Base-by-base conservation (phyloP, 1,284 basidiomycete species). In the Fistulina hepatica region DNA sequence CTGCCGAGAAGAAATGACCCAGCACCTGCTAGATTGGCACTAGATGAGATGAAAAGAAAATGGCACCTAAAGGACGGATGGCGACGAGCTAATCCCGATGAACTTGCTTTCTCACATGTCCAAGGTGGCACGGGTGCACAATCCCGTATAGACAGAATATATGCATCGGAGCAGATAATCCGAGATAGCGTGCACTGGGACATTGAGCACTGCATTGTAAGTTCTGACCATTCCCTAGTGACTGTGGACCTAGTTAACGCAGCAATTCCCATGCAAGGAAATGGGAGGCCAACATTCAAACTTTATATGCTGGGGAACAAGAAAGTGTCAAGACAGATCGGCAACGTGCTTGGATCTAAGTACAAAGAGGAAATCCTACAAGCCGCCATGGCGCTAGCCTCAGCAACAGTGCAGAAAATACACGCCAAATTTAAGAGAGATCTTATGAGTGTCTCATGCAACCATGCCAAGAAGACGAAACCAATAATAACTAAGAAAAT, bases 401-500 rank as follows among this genome's bases (percentile, higher is more conserved):
- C n/a, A n/a, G n/a, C n/a, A n/a, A n/a, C n/a, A n/a, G n/a, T n/a
- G n/a, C n/a, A n/a, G n/a, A n/a, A n/a, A n/a, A n/a, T n/a, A n/a
- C n/a, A n/a, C n/a, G n/a, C n/a, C n/a, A n/a, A n/a, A n/a, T n/a
- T n/a, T n/a, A n/a, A n/a, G n/a, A n/a, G n/a, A n/a, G n/a, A n/a
- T n/a, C n/a, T n/a, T n/a, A n/a, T n/a, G n/a, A n/a, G n/a, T n/a
- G n/a, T n/a, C n/a, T n/a, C n/a, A n/a, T n/a, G n/a, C n/a, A n/a
- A n/a, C n/a, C n/a, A n/a, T n/a, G n/a, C n/a, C n/a, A n/a, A n/a
- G n/a, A n/a, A n/a, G n/a, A n/a, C n/a, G n/a, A n/a, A n/a, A n/a
- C n/a, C n/a, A n/a, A n/a, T n/a, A n/a, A 15, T 45, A 0, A 30
- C 19, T 2, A 21, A 33, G 21, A 30, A 50, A 27, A 44, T 48